Percentiles rank a stretch among this genome's conserved stretches.
Evolutionary conservation across 441 rosid species (phyloP).

Genomic region (Pelargonium fulgidum): DNA sequence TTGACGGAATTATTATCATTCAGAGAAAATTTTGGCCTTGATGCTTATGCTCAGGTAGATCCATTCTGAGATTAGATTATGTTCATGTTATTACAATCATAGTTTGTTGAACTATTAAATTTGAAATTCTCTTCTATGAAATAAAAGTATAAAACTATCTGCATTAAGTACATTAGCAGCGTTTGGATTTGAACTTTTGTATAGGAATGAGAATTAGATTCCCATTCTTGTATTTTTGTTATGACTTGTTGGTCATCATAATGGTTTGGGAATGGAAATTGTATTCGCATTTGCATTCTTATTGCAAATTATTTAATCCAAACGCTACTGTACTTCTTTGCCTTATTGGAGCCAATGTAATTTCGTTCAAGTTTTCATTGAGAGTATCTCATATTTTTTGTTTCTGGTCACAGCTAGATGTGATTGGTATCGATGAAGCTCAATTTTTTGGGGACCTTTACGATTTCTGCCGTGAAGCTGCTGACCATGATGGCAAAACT

Average conservation of each 20-base stretch:
- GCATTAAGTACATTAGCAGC: not conserved
- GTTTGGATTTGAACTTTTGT: too few relatives aligned
- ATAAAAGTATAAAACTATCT: not conserved
- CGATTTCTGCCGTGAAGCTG: constrained; percentile 70
- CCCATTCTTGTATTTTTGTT: too few relatives aligned
- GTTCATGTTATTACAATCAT: not conserved
- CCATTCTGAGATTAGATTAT: constrained; percentile 9
- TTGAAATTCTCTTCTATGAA: not conserved
- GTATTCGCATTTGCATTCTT: too few relatives aligned
- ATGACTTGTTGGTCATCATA: too few relatives aligned
- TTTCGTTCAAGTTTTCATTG: too few relatives aligned
- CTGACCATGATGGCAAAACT: constrained; percentile 65
- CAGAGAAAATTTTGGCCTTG: constrained; percentile 42
- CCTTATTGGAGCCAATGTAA: too few relatives aligned
- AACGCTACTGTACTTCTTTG: too few relatives aligned
- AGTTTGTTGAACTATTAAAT: too few relatives aligned
- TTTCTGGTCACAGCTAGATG: constrained; percentile 49
- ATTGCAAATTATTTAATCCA: too few relatives aligned
- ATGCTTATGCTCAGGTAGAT: constrained; percentile 50
- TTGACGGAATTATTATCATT: constrained; percentile 45
- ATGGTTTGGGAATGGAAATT: too few relatives aligned
- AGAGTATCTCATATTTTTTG: too few relatives aligned
- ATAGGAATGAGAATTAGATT: too few relatives aligned
- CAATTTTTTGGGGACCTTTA: constrained; percentile 69
- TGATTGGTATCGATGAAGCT: constrained; percentile 80